Evolutionary conservation across 2,329 filamentous ascomycete genomes (phyloP), one percentile per base, ranked within the genome.

Genomic region (Colletotrichum tabaci): DNA sequence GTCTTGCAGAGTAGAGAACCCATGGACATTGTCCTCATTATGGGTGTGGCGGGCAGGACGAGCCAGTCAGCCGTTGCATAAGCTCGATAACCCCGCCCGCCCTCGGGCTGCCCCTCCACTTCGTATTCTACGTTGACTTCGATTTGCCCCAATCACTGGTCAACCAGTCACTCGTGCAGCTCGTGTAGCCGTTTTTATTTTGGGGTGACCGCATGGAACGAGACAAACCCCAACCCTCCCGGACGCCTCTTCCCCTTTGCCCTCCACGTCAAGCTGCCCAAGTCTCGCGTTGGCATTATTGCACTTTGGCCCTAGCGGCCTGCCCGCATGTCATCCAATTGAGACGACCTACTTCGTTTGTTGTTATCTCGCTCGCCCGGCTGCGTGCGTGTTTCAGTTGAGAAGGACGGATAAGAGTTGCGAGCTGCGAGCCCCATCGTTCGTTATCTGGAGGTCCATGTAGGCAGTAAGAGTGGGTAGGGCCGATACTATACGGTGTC

Each of bases 221-320:
- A 23, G 35, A 47, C 35, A 60, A 35, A 55, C 68, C n/a, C 50
- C 63, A 57, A 67, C 49, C 63, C 63, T 67, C 50, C 68, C 52
- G 61, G 49, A 58, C 58, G 47, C 65, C 68, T 63, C 58, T 35
- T 42, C 55, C 49, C 52, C 52, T 61, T 40, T 47, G 58, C 40
- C 57, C 38, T 56, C 61, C 67, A 71, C 57, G 67, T 67, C 71
- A 67, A 70, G 40, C 49, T 52, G 62, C 71, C 50, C 66, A 55
- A 69, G 66, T 61, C 61, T 58, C 30, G 62, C 55, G 53, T 50
- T 58, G 44, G 38, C 13, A 35, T 9, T 8, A 35, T 35, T 35
- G 30, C 30, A 35, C 30, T 13, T 26, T 23, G 52, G 42, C 13
- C 18, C 50, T 46, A 57, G 13, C 30, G 18, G 21, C 16, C 50